These are phyloP conservation scores for Rhodotorula mucilaginosa DNA, from an alignment of 1,284 basidiomycete species.

Conservation along the genomic window DNA sequence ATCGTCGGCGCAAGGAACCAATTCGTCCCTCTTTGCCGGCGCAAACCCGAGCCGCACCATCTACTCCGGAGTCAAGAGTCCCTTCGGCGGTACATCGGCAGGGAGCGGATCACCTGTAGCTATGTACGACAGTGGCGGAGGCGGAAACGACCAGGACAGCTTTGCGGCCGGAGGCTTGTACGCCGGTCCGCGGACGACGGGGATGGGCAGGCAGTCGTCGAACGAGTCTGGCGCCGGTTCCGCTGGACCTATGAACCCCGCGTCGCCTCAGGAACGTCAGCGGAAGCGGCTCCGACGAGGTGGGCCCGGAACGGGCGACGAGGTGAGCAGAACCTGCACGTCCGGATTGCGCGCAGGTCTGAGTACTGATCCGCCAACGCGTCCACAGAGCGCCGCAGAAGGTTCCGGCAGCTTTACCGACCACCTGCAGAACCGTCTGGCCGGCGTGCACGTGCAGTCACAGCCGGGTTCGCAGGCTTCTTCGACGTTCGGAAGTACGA, in stretches of 20 bases:
- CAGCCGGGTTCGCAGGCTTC: constrained; percentile 21
- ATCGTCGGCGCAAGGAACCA: not conserved
- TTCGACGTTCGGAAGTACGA: constrained; percentile 17
- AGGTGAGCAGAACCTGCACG: constrained; percentile 4
- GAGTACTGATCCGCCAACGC: not conserved
- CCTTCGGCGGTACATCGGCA: not conserved
- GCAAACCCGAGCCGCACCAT: constrained; percentile 14
- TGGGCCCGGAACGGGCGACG: constrained; percentile 12
- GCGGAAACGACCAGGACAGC: constrained; percentile 13
- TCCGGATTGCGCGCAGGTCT: no score
- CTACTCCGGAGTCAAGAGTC: constrained; percentile 8
- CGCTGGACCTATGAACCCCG: not conserved
- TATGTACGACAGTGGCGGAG: constrained; percentile 6
- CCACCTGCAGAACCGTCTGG: constrained; percentile 28
- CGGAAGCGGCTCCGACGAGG: constrained; percentile 27
- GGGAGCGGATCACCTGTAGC: not conserved
- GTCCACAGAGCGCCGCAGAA: constrained; percentile 7
- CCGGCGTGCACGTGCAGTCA: constrained; percentile 35
- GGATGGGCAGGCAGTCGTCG: constrained; percentile 20
- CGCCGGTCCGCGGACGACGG: constrained; percentile 15
- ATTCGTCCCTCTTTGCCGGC: constrained; percentile 1
- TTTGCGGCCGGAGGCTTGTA: constrained; percentile 8
- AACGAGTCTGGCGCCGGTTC: not conserved
- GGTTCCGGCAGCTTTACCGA: constrained; percentile 28
- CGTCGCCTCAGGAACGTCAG: constrained; percentile 21